Base-by-base conservation (phyloP, 768 basidiomycete genomes). In the Agrocybe chaxingu region DNA sequence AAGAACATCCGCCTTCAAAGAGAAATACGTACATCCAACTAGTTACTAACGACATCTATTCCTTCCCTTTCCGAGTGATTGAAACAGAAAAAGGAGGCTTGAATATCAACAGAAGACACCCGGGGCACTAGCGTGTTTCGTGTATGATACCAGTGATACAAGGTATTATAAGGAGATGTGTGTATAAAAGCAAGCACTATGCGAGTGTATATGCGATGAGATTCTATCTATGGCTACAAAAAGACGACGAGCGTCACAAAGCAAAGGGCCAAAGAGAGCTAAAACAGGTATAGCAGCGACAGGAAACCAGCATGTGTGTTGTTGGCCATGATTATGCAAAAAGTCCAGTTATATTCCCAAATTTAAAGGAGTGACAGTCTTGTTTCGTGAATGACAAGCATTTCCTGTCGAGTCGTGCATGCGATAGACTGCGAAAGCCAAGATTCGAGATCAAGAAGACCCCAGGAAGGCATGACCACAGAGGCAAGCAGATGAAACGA, bases 321-420 rank as follows among this genome's bases (percentile, higher is more conserved):
- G 35, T 38, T 44, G 44, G 30, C 24, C 33, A 30, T 37, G 34
- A 29, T 35, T 35, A 51, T 32, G 13, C 11, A 46, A 52, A 56
- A 54, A 51, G 54, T 59, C 57, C 48, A 41, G 42, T 47, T 51
- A 51, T 57, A 55, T 54, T 56, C 51, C 57, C 56, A 58, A 47
- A 50, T 45, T 41, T 36, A 65, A 69, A 63, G 58, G 64, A 69
- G 55, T 66, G 69, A 69, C 63, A 65, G 60, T 62, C 72, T 75
- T 75, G 76, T 76, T 64, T 73, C 76, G 76, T 78, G 74, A 74
- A 77, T 79, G 73, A 74, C 72, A 77, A 74, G 71, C 51, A 39
- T 45, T 47, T 55, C 63, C 57, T 63, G 67, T 65, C 63, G 52
- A 39, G 63, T 70, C 62, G 65, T 73, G 46, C 35, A 52, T 40